Evolutionary conservation across 179 eudicot species (phyloP).

Genomic region (Silene noctiflora): DNA sequence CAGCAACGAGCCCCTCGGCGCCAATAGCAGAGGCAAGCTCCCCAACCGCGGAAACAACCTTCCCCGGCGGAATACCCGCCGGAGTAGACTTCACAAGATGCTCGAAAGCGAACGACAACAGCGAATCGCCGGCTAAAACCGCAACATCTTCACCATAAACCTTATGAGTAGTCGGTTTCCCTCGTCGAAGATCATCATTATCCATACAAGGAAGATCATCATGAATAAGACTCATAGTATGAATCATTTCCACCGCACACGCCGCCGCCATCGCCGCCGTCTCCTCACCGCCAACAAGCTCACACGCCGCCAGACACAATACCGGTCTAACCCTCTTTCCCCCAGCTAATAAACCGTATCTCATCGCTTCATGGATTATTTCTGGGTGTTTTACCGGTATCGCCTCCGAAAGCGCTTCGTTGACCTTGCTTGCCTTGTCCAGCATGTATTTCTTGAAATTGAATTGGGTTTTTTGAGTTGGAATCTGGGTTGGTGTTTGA

Average conservation of each 20-base stretch:
- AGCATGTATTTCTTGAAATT: constrained; percentile 52
- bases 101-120: constrained; percentile 59
- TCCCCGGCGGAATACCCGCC: constrained; percentile 28
- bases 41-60: constrained; percentile 36
- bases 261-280: constrained; percentile 60
- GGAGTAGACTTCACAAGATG: constrained; percentile 43
- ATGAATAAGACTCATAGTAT: constrained; percentile 74
- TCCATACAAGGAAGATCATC: constrained; percentile 85
- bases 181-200: constrained; percentile 68
- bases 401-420: constrained; percentile 47
- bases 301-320: constrained; percentile 72
- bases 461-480: constrained; percentile 23
- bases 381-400: constrained; percentile 44
- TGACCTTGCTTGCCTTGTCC: constrained; percentile 41
- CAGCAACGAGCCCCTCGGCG: constrained; percentile 61
- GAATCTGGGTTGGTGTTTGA: background rate
- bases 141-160: constrained; percentile 69
- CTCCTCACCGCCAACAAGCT: constrained; percentile 59
- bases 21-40: constrained; percentile 59
- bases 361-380: constrained; percentile 62
- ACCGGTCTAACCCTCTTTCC: constrained; percentile 74
- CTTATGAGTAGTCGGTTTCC: constrained; percentile 70
- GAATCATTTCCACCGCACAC: constrained; percentile 78
- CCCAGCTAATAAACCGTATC: constrained; percentile 71
- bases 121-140: constrained; percentile 60